Conservation (phyloP, 78 protist species). For the Pigoraptor vietnamica region DNA sequence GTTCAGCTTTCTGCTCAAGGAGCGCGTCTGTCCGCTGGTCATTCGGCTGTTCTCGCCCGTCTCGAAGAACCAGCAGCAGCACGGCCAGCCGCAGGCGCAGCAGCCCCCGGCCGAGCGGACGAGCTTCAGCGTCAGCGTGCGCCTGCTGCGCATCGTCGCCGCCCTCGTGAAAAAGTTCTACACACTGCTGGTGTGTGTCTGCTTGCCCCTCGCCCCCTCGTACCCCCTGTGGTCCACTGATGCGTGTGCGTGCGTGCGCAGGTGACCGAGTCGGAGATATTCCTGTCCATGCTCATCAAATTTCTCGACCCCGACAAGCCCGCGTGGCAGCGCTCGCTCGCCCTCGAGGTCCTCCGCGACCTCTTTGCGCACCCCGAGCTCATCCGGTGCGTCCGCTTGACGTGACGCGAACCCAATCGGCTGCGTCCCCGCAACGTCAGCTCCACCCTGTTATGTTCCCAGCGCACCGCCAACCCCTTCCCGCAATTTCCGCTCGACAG, state of each 20-base stretch:
- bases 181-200: slow-evolving; percentile 5
- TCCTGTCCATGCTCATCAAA: slow-evolving; percentile 21
- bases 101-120: neutral
- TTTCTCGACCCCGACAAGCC: slow-evolving; percentile 19
- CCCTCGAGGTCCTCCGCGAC: slow-evolving; percentile 10
- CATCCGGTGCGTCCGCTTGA: neutral
- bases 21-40: slow-evolving; percentile 28
- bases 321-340: slow-evolving; percentile 20
- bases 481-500: neutral
- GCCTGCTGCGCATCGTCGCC: slow-evolving; percentile 18
- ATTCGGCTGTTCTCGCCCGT: slow-evolving; percentile 17
- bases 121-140: neutral
- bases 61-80: neutral
- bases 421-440: too few relatives aligned
- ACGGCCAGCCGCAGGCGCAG: neutral
- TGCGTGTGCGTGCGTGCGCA: neutral
- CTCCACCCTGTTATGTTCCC: too few relatives aligned
- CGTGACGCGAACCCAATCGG: too few relatives aligned
- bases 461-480: too few relatives aligned
- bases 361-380: slow-evolving; percentile 5
- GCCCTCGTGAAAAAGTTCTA: slow-evolving; percentile 1
- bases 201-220: too few relatives aligned
- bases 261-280: slow-evolving; percentile 28
- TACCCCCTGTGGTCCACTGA: neutral
- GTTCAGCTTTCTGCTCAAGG: slow-evolving; percentile 18